These are phyloP conservation scores for Tolypocladium nubicola DNA, from an alignment of 2,329 filamentous ascomycete species.

Conservation along the genomic window DNA sequence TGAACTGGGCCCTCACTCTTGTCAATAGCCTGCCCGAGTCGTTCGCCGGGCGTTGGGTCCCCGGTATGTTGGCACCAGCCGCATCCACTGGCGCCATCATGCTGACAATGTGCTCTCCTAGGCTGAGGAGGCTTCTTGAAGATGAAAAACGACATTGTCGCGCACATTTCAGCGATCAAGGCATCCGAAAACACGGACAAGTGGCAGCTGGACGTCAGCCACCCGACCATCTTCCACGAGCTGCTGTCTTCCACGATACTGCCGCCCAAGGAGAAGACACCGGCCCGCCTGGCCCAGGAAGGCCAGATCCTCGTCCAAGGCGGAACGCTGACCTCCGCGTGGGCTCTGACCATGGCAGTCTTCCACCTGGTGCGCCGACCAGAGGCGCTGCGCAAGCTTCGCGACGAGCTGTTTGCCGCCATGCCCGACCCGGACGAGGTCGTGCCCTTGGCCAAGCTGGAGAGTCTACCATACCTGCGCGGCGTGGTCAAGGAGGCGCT, in stretches of 20 bases:
- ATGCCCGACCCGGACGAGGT: conserved; percentile 19
- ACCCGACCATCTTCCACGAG: conserved; percentile 25
- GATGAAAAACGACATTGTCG: conserved; percentile 26
- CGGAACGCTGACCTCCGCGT: conserved; percentile 29
- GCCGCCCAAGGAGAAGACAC: conserved; percentile 21
- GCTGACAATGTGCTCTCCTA: conserved; percentile 10
- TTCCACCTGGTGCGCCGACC: conserved; percentile 24
- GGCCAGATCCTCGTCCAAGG: conserved; percentile 26
- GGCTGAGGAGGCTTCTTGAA: conserved; percentile 27
- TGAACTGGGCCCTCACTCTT: conserved; percentile 22
- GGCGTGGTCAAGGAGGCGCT: conserved; percentile 42
- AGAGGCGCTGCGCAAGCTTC: conserved; percentile 17
- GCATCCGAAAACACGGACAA: conserved; percentile 20
- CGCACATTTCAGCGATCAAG: conserved; percentile 24
- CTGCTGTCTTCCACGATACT: conserved; percentile 19
- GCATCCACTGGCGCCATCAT: not conserved
- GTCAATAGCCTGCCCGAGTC: conserved; percentile 24
- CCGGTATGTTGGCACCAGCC: conserved; percentile 11
- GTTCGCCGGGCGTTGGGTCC: conserved; percentile 22
- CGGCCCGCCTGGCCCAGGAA: conserved; percentile 24
- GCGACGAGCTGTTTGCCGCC: conserved; percentile 23
- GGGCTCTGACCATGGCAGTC: conserved; percentile 21
- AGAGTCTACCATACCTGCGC: conserved; percentile 31
- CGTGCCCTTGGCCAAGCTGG: conserved; percentile 17
- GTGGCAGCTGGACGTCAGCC: conserved; percentile 20